A percentile compares a stretch with the other conserved stretches of the same genome.
Evolutionary conservation across 768 basidiomycete species (phyloP).

Genomic region (Termitomyces sp.): DNA sequence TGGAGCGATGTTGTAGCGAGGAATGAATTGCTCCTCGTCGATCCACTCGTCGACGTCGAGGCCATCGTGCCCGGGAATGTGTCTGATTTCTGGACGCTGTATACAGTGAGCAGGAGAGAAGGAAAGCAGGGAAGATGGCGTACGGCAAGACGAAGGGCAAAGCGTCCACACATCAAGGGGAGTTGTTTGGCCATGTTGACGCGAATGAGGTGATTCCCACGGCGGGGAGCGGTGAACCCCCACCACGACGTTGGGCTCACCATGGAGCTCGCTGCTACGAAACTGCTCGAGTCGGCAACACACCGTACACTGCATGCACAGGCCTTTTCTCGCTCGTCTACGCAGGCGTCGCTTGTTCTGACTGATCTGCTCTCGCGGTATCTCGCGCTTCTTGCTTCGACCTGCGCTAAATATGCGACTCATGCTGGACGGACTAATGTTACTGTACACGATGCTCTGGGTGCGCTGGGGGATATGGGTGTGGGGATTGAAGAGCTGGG

Average conservation of each 20-base stretch:
- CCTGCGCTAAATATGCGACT: conserved; percentile 69
- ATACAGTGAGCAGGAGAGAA: conserved; percentile 1
- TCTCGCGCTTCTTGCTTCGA: conserved; percentile 55
- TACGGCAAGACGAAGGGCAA: conserved; percentile 47
- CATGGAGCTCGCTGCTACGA: conserved; percentile 54
- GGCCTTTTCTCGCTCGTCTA: conserved; percentile 70
- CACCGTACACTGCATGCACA: conserved; percentile 74
- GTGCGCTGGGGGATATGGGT: conserved; percentile 73
- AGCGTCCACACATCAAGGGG: conserved; percentile 57
- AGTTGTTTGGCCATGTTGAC: conserved; percentile 9
- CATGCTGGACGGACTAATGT: conserved; percentile 65
- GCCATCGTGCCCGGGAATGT: conserved; percentile 34
- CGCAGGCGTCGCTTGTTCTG: conserved; percentile 64
- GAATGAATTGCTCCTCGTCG: conserved; percentile 51
- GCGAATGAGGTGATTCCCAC: conserved; percentile 5
- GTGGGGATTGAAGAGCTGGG: conserved; percentile 63
- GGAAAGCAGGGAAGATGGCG: conserved; percentile 12
- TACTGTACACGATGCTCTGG: conserved; percentile 53
- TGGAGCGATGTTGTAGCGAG: conserved; percentile 82
- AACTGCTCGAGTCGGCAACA: conserved; percentile 61
- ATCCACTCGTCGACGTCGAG: conserved; percentile 55
- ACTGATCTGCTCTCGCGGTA: conserved; percentile 77
- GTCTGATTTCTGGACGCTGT: conserved; percentile 39
- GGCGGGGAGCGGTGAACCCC: conserved; percentile 8
- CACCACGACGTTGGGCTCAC: conserved; percentile 13